Base-by-base conservation (phyloP, 305 asterid genomes). In the Striga hermonthica region DNA sequence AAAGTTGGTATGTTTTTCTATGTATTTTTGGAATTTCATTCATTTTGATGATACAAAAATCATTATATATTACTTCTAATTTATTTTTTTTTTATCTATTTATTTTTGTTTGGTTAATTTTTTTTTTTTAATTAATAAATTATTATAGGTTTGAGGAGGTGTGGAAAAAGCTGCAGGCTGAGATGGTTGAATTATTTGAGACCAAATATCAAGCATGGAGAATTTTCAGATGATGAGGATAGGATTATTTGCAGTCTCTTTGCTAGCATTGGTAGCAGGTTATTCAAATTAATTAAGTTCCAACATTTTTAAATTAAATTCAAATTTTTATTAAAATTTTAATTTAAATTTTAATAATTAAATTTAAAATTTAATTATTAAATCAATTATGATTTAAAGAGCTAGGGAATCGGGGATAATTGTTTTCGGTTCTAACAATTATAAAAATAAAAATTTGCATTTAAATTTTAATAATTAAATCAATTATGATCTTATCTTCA, bases 151-250 rank as follows among this genome's bases (percentile, higher is more conserved):
- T 82, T 91, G 5, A 79, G 52, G 64, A 88, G 97, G 76, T 91
- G 97, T 71, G 96, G 97, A 38, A 91, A 91, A 58, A 91, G 97
- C 77, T 88, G 96, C 78, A 81, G 97, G 68, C 79, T 91, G 50
- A 86, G 94, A 75, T 91, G 97, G 97, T 76, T 91, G n/a, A 91
- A 91, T 77, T 91, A 91, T 66, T 84, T 91, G 7, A 71, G 97
- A 70, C 96, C 97, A 1, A 83, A 91, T 55, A 83, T 91, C 65
- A 91, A 83, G 43, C 97, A 91, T 61, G 97, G 97, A 14, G 91
- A 88, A 40, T 91, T 91, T 62, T 78, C 96, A 0, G 88, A 80
- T 3, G 86, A 82, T 9, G 97, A 91, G 70, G 96, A 91, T 38
- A 71, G 78, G 58, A 69, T 88, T 6, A 91, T 91, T 67, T 88